Percentiles rank a stretch among this genome's conserved stretches.
phyloP scores from a whole-genome alignment of 2,329 filamentous ascomycete species.

The Metarhizium rileyi region DNA sequence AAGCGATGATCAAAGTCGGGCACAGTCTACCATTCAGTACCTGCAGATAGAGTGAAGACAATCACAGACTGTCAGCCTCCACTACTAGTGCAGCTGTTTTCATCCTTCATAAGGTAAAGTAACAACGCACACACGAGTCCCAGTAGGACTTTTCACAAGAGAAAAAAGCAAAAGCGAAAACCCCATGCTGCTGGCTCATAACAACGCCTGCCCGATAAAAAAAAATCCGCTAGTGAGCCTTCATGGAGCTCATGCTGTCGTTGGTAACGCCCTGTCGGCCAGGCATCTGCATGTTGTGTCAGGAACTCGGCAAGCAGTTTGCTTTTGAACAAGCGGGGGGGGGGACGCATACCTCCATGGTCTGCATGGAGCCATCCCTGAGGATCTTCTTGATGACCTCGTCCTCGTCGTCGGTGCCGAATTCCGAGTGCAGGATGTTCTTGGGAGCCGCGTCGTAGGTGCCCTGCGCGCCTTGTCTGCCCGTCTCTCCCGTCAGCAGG shows the following conservation, averaged over 20 bases:
- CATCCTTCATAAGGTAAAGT: too few species aligned
- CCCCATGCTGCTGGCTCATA: not conserved
- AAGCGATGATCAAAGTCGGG: too few species aligned
- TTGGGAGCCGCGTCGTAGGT: constrained; percentile 69
- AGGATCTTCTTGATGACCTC: constrained; percentile 76
- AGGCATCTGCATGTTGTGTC: constrained; percentile 33
- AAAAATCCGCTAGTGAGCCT: constrained; percentile 25
- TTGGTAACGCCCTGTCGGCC: constrained; percentile 44
- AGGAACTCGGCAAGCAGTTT: too few species aligned
- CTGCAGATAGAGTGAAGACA: too few species aligned
- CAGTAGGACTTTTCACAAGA: not conserved
- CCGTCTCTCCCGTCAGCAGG: not conserved
- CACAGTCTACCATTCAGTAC: too few species aligned
- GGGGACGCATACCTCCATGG: constrained; percentile 33
- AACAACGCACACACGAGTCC: too few species aligned
- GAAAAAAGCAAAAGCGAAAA: not conserved
- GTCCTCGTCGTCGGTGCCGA: constrained; percentile 71
- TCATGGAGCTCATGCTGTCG: constrained; percentile 37
- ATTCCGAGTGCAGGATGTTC: constrained; percentile 69
- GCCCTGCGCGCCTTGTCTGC: constrained; percentile 78
- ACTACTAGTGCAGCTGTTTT: too few species aligned
- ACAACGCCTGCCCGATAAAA: not conserved
- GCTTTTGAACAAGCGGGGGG: not conserved
- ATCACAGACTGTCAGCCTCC: too few species aligned
- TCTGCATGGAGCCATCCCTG: constrained; percentile 61